Evolutionary conservation across 768 basidiomycete species (phyloP), one percentile per base, ranked within the genome.

Genomic region (Hypholoma sublateritium): DNA sequence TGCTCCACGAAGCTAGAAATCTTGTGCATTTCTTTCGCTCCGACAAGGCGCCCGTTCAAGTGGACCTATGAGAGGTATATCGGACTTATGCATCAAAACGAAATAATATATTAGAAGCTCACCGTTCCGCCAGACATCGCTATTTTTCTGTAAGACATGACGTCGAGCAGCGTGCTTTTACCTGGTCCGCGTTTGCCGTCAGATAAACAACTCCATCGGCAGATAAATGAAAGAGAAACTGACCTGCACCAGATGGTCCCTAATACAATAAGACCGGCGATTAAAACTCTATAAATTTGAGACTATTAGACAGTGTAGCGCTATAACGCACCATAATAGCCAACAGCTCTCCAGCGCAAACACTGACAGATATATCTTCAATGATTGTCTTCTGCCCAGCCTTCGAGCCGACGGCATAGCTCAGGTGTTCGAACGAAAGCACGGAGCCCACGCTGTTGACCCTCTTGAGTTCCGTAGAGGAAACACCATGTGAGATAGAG

Each of bases 1-100:
- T 87, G 84, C 65, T 85, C 84, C 17, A 85, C 83, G 56, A 82
- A 85, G 4, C 73, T 74, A 5, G 67, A 84, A 49, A 73, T 76
- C 49, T 62, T 68, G 56, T 74, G 70, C 70, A 79, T 78, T 16
- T 52, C 45, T n/a, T 53, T 56, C 1, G 66, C 64, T 16, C 57
- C 55, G 1, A 79, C 51, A 2, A 42, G 16, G 46, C 58, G 59
- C 16, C 71, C 71, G 57, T 78, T 77, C 19, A 79, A 64, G 28
- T 53, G 59, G 16, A 64, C 68, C 76, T 77, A 17, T 43, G 9
- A 5, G 11, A 28, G 49, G 2, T 50, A 35, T 50, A 21, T 35
- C 16, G 3, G 28, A 37, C 49, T 11, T 50, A 25, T n/a, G 9
- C 5, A 5, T 14, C 9, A 6, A 28, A 35, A 4, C 14, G n/a